Base-by-base conservation (phyloP, 441 rosid species). In the Populus hybrid region DNA sequence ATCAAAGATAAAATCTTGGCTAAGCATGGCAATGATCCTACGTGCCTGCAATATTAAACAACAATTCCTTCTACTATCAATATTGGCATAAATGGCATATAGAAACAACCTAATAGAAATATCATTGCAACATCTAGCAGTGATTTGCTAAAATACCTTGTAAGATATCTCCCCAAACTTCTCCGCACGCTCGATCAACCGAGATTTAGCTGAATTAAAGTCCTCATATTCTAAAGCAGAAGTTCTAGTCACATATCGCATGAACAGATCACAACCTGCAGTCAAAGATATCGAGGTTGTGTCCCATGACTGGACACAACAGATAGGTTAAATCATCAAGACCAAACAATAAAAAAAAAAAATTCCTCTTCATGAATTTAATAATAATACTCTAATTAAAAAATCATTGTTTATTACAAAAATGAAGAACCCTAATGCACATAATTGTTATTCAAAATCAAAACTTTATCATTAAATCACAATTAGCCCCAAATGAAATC, bases 1-100 rank as follows among this genome's bases (percentile, higher is more conserved):
- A 83, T 95, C 98, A 84, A 93, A 93, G 74, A 95, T 91, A 83
- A 95, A 95, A 88, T 92, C 96, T 83, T 93, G 99, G 84, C 94
- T 82, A 79, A 90, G 93, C 90, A 87, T 87, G 33, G 94, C 96
- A 20, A 83, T 83, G 59, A 93, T 91, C 86, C 84, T 91, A 75
- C 97, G 90, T 68, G 99, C 98, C 99, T 95, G 87, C 82, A 68
- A 69, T 31, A 71, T n/a, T 24, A 67, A 63, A 65, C 10, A 71
- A 64, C 50, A 24, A 59, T 50, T 69, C 71, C 33, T 29, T 68
- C 56, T 38, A 50, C 64, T 69, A 14, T 56, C 65, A 65, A 59
- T 77, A 64, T 64, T 36, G 33, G 29, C 2, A 71, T 28, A 21
- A 63, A 50, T 42, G 8, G 64, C 61, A 64, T 11, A 24, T 42